A percentile compares a stretch with the other conserved stretches of the same genome.
Conservation (phyloP, 306 rosid species). For the Vicia villosa region DNA sequence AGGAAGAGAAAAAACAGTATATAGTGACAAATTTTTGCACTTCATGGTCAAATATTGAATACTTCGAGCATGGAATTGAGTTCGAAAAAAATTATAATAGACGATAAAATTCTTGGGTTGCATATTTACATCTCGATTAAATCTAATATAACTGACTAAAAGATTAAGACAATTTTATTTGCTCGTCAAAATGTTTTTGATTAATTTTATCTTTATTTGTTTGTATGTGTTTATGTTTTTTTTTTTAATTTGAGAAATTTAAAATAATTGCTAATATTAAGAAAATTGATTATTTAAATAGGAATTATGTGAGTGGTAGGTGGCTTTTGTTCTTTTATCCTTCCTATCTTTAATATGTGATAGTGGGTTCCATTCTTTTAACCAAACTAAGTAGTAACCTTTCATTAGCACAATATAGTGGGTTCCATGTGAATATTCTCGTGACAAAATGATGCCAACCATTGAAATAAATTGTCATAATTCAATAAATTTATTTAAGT, state of each 20-base stretch:
- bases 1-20: neutral
- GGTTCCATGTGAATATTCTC: conserved; percentile 47
- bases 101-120: too few relatives aligned
- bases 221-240: neutral
- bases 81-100: too few relatives aligned
- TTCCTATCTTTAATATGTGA: conserved; percentile 25
- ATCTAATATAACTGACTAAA: too few relatives aligned
- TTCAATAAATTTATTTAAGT: neutral
- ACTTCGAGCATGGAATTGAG: too few relatives aligned
- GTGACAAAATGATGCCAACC: neutral
- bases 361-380: conserved; percentile 32
- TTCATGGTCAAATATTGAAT: neutral
- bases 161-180: too few relatives aligned
- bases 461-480: conserved; percentile 8
- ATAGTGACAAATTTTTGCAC: neutral
- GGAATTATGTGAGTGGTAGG: conserved; percentile 31
- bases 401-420: conserved; percentile 21
- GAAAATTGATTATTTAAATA: neutral
- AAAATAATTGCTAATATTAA: neutral
- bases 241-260: too few relatives aligned
- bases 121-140: too few relatives aligned
- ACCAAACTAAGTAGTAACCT: neutral
- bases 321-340: conserved; percentile 30
- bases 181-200: too few relatives aligned
- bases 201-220: neutral